Base-by-base conservation (phyloP, 1,139 yeast species). In the Geotrichum cucujoidarum region DNA sequence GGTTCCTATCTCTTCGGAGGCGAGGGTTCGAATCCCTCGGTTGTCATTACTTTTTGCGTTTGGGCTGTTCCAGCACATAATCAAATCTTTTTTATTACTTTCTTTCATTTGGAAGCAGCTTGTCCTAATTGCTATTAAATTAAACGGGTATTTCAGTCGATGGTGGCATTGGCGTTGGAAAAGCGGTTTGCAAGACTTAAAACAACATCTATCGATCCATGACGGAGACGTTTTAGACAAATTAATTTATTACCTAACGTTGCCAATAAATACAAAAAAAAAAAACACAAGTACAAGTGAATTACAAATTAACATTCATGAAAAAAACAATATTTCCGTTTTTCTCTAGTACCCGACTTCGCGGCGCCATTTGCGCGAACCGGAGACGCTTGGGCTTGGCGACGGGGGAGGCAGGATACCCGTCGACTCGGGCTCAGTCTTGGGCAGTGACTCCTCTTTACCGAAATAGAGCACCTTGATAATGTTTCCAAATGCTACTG, bases 401-500 rank as follows among this genome's bases (percentile, higher is more conserved):
- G 39, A 24, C 17, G 46, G 46, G 6, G 46, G 40, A 22, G 22
- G 24, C 17, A 29, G 29, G 17, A 35, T 14, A 11, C 44, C 36
- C n/a, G n/a, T n/a, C 14, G 39, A 39, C 16, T 36, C 38, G 4
- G 37, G 18, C n/a, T 38, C 49, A n/a, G n/a, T n/a, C 11, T 27
- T 20, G 3, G 45, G 16, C 22, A 55, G 47, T 5, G 58, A 54
- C 52, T 76, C 80, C 37, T 64, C 67, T 58, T 79, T 81, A 6
- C 95, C 95, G 56, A 84, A 71, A 60, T 83, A 86, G 39, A 86
- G 67, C 33, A 87, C 76, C 59, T 83, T 82, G 72, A 86, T 75
- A 13, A 78, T 66, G 56, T 82, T 82, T 29, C 92, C 94, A 61
- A 84, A 81, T 35, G 81, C 80, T 29, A 83, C 81, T 24, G 85